Base-by-base conservation (phyloP, 164 flowering plant species). In the Macadamia integrifolia region DNA sequence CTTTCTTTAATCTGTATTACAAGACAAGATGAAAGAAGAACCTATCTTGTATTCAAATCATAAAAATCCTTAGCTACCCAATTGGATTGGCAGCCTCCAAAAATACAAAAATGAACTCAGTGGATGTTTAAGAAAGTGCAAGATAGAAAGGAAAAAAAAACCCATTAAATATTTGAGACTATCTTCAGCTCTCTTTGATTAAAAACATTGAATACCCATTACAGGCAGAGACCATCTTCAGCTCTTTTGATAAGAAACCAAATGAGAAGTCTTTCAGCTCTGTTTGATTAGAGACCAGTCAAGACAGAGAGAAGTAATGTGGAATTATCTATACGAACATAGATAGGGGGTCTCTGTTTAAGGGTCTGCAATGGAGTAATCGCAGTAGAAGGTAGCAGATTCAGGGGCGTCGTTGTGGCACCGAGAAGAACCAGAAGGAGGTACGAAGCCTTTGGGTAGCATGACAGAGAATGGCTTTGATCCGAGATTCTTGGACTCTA, bases 381-480 rank as follows among this genome's bases (percentile, higher is more conserved):
- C 72, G 70, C 90, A 85, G 77, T 64, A 80, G 65, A 75, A 79
- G 29, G 77, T 5, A 64, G 71, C 69, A 11, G 83, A 77, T 62
- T 74, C 46, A 5, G 88, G 86, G 53, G 75, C 17, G n/a, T 67
- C 60, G 69, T 88, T 86, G 46, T 88, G 93, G 77, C 93, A 88
- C 0, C 83, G 79, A 6, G 93, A 88, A 0, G 90, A 86, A 23
- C 84, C 86, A 1, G 90, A 86, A 60, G 90, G 90, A 67, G 93
- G 93, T 28, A 85, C 78, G 57, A 76, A 76, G 30, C 93, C 90
- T 74, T 86, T 86, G 0, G 93, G 93, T 56, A 88, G 88, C 93
- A 88, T 88, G 44, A 75, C 86, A 3, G 85, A 76, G 78, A 80
- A 82, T 30, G 80, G 58, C 72, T 74, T 69, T 62, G 74, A 49